phyloP scores from a whole-genome alignment of 2,329 filamentous ascomycete species.

The Penicillium expansum region DNA sequence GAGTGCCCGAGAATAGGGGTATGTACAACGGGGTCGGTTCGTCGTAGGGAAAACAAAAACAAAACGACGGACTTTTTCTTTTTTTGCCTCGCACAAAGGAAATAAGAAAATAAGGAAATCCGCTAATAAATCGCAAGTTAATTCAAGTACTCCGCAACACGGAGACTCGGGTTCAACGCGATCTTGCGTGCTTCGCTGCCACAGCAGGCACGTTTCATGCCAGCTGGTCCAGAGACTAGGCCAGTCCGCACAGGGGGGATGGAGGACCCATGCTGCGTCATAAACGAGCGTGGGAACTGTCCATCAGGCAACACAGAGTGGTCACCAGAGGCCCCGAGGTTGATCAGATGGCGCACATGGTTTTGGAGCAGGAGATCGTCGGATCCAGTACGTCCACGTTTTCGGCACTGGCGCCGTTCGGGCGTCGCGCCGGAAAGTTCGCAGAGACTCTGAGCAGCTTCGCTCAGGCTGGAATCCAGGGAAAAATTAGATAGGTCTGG shows the following conservation, averaged over 20 bases:
- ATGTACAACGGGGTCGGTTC: constrained; percentile 26
- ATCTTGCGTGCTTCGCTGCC: constrained; percentile 39
- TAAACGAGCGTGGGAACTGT: constrained; percentile 32
- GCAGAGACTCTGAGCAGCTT: constrained; percentile 44
- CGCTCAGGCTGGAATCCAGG: constrained; percentile 33
- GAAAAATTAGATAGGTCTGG: constrained; percentile 39
- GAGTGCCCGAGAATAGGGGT: constrained; percentile 20
- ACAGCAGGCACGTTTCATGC: constrained; percentile 44
- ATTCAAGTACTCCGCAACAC: constrained; percentile 30
- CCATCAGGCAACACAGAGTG: constrained; percentile 33
- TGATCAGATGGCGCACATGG: constrained; percentile 40
- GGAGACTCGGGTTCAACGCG: constrained; percentile 35
- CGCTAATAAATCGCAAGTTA: constrained; percentile 13
- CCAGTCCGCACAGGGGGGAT: constrained; percentile 16
- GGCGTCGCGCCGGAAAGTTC: constrained; percentile 38
- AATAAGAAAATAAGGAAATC: constrained; percentile 15
- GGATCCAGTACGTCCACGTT: constrained; percentile 42
- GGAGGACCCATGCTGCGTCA: constrained; percentile 25
- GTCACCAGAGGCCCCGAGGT: constrained; percentile 26
- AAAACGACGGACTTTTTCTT: constrained; percentile 32
- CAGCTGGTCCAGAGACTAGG: constrained; percentile 35
- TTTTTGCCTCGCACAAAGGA: constrained; percentile 29
- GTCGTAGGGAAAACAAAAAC: constrained; percentile 24
- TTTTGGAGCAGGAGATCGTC: constrained; percentile 39
- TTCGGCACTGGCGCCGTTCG: constrained; percentile 32